A percentile compares a stretch with the other conserved stretches of the same genome.
Conservation (phyloP, 305 asterid species). For the Stenogyne calaminthoides region DNA sequence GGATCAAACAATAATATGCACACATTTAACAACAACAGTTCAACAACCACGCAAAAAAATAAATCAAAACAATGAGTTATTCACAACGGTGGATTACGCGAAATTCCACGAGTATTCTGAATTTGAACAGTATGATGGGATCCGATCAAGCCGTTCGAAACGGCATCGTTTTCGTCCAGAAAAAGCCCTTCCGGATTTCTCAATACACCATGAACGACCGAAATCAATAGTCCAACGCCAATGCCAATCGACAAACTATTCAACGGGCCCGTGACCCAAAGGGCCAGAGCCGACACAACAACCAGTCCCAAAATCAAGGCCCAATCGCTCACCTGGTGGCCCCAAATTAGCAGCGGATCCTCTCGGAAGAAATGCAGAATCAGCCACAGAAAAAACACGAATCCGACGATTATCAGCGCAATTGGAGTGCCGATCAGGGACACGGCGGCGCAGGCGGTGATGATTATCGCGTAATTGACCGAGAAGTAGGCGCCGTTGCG, state of each 20-base stretch:
- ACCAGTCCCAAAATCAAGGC: conserved; percentile 46
- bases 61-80: not conserved
- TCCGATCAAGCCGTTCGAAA: conserved; percentile 51
- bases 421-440: conserved; percentile 62
- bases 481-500: conserved; percentile 60
- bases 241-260: conserved; percentile 56
- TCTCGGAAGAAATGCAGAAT: conserved; percentile 68
- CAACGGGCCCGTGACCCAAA: conserved; percentile 56
- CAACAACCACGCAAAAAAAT: too few relatives aligned
- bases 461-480: conserved; percentile 57
- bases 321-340: conserved; percentile 53
- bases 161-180: conserved; percentile 74
- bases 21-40: too few relatives aligned
- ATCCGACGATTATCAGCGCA: conserved; percentile 41
- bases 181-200: conserved; percentile 70
- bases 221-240: conserved; percentile 48
- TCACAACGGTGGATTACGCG: too few relatives aligned
- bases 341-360: conserved; percentile 68
- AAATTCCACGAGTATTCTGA: conserved; percentile 24
- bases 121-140: conserved; percentile 21
- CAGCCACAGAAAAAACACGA: conserved; percentile 63
- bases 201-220: conserved; percentile 52
- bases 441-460: conserved; percentile 50
- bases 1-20: too few relatives aligned
- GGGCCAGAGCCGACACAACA: conserved; percentile 31